Percentiles rank a stretch among this genome's conserved stretches.
These are phyloP conservation scores for Rhynchosporium graminicola DNA, from an alignment of 2,329 filamentous ascomycete species.

Conservation along the genomic window DNA sequence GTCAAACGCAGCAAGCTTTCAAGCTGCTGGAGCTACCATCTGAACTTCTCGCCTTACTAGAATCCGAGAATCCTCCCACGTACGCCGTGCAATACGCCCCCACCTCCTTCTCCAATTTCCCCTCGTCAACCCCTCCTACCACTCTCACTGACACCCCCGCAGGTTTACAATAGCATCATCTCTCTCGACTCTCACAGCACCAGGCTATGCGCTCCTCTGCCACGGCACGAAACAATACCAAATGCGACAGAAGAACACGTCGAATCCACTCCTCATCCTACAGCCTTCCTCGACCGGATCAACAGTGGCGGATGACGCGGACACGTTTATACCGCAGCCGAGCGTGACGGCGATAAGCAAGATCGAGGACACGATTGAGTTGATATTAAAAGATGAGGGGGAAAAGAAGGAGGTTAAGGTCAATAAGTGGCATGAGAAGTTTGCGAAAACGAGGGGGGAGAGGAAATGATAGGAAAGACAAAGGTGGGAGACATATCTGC, in stretches of 20 bases:
- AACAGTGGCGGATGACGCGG: constrained; percentile 27
- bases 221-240: constrained; percentile 55
- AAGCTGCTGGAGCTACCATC: constrained; percentile 63
- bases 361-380: constrained; percentile 63
- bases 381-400: constrained; percentile 47
- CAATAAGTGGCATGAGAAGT: constrained; percentile 62
- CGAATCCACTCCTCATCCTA: constrained; percentile 63
- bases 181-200: constrained; percentile 30
- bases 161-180: constrained; percentile 44
- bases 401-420: constrained; percentile 37
- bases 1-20: constrained; percentile 52
- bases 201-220: constrained; percentile 55
- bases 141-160: no score
- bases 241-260: constrained; percentile 67
- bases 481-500: no score
- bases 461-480: constrained; percentile 34
- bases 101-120: constrained; percentile 5
- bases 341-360: constrained; percentile 54
- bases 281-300: constrained; percentile 39
- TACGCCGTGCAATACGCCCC: constrained; percentile 40
- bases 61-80: constrained; percentile 55
- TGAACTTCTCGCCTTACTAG: constrained; percentile 57
- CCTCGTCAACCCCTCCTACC: not conserved
- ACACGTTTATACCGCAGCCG: constrained; percentile 38
- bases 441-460: constrained; percentile 41